Evolutionary conservation across 768 basidiomycete species (phyloP).

Genomic region (Suillus tomentosus): DNA sequence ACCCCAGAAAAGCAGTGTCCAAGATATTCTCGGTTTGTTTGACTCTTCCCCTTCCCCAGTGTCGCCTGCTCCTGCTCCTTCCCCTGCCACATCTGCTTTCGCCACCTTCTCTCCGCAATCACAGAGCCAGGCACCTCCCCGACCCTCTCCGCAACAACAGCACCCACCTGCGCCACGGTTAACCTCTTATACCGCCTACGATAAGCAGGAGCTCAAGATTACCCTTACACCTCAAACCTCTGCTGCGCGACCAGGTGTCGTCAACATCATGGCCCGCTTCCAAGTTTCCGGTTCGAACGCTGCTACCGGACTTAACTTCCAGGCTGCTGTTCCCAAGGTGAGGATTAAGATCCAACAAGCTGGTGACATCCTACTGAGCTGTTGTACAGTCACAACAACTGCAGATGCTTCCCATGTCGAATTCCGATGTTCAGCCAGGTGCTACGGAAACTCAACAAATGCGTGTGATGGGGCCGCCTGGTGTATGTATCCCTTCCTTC

Average conservation of each 20-base stretch:
- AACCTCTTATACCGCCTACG: constrained; percentile 83
- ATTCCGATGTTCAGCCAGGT: constrained; percentile 74
- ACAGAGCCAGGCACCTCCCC: constrained; percentile 38
- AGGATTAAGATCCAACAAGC: constrained; percentile 14
- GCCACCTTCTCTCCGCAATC: constrained; percentile 41
- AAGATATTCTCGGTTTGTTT: constrained; percentile 93
- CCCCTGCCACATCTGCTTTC: constrained; percentile 19
- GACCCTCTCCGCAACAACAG: constrained; percentile 37
- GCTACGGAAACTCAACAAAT: constrained; percentile 92
- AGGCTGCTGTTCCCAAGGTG: constrained; percentile 97
- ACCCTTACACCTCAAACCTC: constrained; percentile 89
- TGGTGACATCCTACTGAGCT: constrained; percentile 1
- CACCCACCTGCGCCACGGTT: constrained; percentile 50
- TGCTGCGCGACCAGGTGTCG: constrained; percentile 78
- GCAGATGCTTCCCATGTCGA: constrained; percentile 98
- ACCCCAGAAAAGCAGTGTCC: constrained; percentile 62
- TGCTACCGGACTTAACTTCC: constrained; percentile 79
- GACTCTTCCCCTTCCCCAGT: constrained; percentile 47
- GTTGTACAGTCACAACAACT: constrained; percentile 86
- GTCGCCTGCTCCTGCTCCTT: constrained; percentile 22
- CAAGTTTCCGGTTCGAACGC: constrained; percentile 58
- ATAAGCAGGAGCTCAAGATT: constrained; percentile 87
- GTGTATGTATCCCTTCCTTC: constrained; percentile 52
- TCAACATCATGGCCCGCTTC: constrained; percentile 90
- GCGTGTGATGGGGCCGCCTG: constrained; percentile 85